Evolutionary conservation across 805 yeast genomes (phyloP), one percentile per base, ranked within the genome.

Genomic region (Naumovozyma baii): DNA sequence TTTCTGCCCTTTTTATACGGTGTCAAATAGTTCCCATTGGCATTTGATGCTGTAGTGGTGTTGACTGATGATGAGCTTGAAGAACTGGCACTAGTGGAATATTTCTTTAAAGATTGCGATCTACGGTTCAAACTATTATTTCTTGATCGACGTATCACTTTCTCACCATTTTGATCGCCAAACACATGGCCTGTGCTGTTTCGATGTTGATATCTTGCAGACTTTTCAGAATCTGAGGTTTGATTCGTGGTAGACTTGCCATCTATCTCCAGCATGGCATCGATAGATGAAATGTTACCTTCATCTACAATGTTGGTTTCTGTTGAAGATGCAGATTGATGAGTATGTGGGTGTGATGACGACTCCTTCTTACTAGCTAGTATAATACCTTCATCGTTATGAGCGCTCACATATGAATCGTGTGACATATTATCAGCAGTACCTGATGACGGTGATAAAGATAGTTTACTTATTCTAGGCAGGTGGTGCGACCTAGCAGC

Each of bases 391-490:
- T 28, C 31, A 29, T 39, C 39, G 4, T 20, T 26, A 26, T 20
- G 33, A 31, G 31, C 41, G 25, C 34, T 47, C 12, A 44, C 22
- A 26, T 36, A 25, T 4, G 54, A 50, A 22, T 50, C 56, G 22
- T 47, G 51, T 4, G 58, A 52, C 10, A 22, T 22, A 10, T 7
- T 10, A 15, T 44, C 47, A 16, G 43, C 32, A 30, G 36, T 37
- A 3, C 45, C 25, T 14, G 46, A 46, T 39, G 46, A 32, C 30
- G 47, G 48, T 0, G 54, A 37, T 10, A 54, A 25, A 4, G 54
- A 41, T 5, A 55, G 41, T 20, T 50, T 55, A 4, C 46, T 49
- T 8, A 51, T 31, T 22, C 42, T 46, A 9, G 52, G 51, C 7
- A 45, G 32, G 20, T 41, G 46, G 22, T 40, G 39, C 14, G 34